phyloP scores from a whole-genome alignment of 352 stramenopile species.

The Globisporangium ultimum region DNA sequence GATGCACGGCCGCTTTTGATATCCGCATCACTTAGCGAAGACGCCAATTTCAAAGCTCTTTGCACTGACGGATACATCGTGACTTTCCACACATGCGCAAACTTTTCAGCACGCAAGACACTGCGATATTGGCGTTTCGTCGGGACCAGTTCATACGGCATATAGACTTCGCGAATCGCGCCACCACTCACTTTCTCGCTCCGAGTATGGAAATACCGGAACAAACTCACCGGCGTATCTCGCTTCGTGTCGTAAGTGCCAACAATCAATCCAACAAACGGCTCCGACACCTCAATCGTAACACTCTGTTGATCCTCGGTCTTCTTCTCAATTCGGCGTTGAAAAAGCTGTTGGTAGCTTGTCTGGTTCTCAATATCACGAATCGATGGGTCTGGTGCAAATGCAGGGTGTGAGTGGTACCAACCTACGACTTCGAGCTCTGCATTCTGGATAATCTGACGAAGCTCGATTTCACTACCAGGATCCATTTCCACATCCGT shows the following conservation, averaged over 20 bases:
- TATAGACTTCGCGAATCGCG: conserved; percentile 44
- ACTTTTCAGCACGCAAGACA: conserved; percentile 46
- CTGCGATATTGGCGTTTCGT: conserved; percentile 41
- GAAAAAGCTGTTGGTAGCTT: conserved; percentile 91
- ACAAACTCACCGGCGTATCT: conserved; percentile 68
- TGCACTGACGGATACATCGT: conserved; percentile 47
- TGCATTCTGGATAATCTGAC: conserved; percentile 87
- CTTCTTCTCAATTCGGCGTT: conserved; percentile 29
- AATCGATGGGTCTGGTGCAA: conserved; percentile 90
- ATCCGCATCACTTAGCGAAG: neutral
- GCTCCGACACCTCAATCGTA: conserved; percentile 43
- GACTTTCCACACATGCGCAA: conserved; percentile 19
- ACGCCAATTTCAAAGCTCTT: conserved; percentile 1
- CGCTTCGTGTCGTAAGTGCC: conserved; percentile 90
- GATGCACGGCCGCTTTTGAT: neutral
- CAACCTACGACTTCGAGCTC: conserved; percentile 91
- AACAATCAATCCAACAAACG: conserved; percentile 94
- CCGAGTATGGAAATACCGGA: conserved; percentile 82
- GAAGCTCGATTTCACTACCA: conserved; percentile 87
- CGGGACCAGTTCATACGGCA: conserved; percentile 71
- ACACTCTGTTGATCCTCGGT: conserved; percentile 10
- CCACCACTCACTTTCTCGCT: conserved; percentile 64
- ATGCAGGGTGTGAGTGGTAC: conserved; percentile 95
- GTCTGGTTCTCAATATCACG: conserved; percentile 94
- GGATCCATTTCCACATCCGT: conserved; percentile 96